Evolutionary conservation across 192 early-diverging fungal species (phyloP), one percentile per base, ranked within the genome.

Genomic region (Umbelopsis ramanniana): DNA sequence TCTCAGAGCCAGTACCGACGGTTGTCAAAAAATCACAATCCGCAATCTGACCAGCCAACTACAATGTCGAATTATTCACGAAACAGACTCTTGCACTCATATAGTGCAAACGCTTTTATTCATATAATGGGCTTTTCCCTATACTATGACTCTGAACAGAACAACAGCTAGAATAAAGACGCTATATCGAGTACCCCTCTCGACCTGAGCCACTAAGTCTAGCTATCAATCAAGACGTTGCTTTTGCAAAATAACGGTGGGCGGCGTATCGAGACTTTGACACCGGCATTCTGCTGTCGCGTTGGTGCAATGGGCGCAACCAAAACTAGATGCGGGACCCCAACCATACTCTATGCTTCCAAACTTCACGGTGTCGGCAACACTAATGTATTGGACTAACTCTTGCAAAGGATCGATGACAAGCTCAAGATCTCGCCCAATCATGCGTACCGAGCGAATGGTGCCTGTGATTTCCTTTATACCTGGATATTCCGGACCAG

Each of bases 281-380:
- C 57, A 63, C 14, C 4, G 15, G 33, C 57, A 63, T 12, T 37
- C 19, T 29, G 8, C 1, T 12, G 40, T 43, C 6, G 8, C 17
- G 17, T 63, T 63, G 57, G 24, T 29, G 37, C 57, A 63, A 0
- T 37, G 2, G 33, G 15, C 0, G 35, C 57, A 63, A 19, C 1
- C 5, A 6, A 43, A 43, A 19, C 11, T 12, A 29, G 33, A 17
- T 1, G 57, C 57, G 15, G 57, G 57, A 17, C 57, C 57, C 57
- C 57, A 63, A n/a, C 57, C 57, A 37, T 29, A 22, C 17, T 63
- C 57, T 17, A 63, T 17, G n/a, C 29, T 63, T 26, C 57, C 57
- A 35, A 22, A 26, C 57, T 63, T 63, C 7, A 63, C 57, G 33
- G 17, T 63, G 24, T 63, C 57, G 2, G 57, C 57, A 29, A 63